Conservation (phyloP, 2,329 filamentous ascomycete genomes). For the Paracorniculantispora psalliotae region DNA sequence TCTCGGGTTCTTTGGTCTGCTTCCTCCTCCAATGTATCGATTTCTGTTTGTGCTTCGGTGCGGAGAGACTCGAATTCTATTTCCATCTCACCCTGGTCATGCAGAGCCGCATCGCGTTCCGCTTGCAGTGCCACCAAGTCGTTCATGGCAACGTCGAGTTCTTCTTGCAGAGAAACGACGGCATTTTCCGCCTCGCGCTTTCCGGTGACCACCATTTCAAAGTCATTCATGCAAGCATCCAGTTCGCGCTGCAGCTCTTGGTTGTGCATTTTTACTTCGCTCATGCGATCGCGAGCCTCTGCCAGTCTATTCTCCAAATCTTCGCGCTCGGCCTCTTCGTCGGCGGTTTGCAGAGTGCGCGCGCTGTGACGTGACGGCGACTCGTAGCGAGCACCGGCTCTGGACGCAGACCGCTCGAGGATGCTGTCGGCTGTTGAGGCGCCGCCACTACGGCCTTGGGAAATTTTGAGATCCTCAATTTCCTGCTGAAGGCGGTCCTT, state of each 20-base stretch:
- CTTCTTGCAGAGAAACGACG: constrained; percentile 65
- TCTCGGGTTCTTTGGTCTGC: constrained; percentile 68
- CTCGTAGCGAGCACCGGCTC: constrained; percentile 58
- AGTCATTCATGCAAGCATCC: constrained; percentile 72
- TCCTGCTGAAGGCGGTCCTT: constrained; percentile 94
- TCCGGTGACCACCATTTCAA: constrained; percentile 65
- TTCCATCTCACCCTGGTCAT: constrained; percentile 56
- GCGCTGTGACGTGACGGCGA: constrained; percentile 71
- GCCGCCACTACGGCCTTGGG: constrained; percentile 66
- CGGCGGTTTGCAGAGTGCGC: constrained; percentile 56
- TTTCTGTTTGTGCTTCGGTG: constrained; percentile 61
- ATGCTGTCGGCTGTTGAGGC: constrained; percentile 78
- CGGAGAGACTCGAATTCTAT: constrained; percentile 56
- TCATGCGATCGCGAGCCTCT: constrained; percentile 79
- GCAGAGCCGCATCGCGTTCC: constrained; percentile 81
- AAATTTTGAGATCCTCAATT: constrained; percentile 92
- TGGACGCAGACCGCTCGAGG: constrained; percentile 87
- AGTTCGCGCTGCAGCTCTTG: constrained; percentile 83
- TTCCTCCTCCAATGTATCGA: constrained; percentile 64
- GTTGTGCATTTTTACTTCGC: constrained; percentile 79
- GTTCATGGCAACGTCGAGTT: constrained; percentile 72
- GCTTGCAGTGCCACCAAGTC: constrained; percentile 74
- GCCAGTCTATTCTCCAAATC: constrained; percentile 81
- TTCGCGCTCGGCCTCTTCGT: constrained; percentile 75
- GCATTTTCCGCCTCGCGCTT: constrained; percentile 57